Evolutionary conservation across 345 rosid species (phyloP).

Genomic region (Citrus hindsii): DNA sequence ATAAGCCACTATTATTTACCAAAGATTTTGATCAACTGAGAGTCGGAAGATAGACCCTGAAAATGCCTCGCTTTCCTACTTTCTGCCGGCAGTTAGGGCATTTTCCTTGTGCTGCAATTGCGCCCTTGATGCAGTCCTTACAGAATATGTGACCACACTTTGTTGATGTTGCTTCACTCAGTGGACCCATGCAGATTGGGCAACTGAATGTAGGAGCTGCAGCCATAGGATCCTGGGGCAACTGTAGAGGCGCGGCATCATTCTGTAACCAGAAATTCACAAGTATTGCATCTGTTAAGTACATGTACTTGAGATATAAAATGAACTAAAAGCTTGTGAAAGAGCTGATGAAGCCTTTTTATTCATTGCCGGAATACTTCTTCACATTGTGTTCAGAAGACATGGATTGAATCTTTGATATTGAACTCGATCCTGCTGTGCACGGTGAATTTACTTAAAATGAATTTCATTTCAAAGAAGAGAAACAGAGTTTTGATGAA

Average conservation of each 20-base stretch:
- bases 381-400: no score
- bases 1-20: background rate
- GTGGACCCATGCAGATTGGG: conserved; percentile 24
- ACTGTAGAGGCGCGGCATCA: background rate
- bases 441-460: no score
- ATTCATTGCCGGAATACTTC: no score
- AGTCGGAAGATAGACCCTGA: conserved; percentile 27
- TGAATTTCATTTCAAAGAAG: no score
- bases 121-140: conserved; percentile 20
- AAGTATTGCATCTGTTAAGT: background rate
- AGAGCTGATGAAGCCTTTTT: no score
- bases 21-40: background rate
- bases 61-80: conserved; percentile 15
- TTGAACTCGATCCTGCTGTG: no score
- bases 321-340: no score
- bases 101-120: conserved; percentile 16
- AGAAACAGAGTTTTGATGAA: background rate
- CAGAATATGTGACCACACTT: conserved; percentile 37
- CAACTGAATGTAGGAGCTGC: conserved; percentile 15
- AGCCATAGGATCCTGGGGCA: background rate
- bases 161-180: conserved; percentile 23
- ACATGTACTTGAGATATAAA: no score
- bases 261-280: background rate
- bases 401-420: no score
- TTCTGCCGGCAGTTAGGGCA: conserved; percentile 31